A percentile compares a stretch with the other conserved stretches of the same genome.
phyloP scores from a whole-genome alignment of 139 green algal genomes.

The Chlorella sp. region DNA sequence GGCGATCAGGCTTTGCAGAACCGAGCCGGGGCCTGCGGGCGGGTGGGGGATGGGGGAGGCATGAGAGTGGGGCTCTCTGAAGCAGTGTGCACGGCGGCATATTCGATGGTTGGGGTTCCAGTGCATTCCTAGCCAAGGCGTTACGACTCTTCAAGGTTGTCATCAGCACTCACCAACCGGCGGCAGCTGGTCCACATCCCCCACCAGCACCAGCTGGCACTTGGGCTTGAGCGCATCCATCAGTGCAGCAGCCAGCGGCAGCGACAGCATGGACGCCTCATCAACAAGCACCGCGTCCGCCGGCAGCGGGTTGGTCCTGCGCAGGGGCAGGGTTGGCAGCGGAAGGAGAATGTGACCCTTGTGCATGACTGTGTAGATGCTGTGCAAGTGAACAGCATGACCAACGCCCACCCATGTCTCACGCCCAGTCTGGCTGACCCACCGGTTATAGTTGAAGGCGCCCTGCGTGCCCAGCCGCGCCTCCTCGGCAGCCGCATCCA shows the following conservation, averaged over 20 bases:
- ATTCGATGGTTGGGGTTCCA: not conserved
- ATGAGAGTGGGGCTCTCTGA: not conserved
- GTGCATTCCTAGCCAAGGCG: not conserved
- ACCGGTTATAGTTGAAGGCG: slow-evolving; percentile 22
- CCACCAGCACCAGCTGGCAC: slow-evolving; percentile 79
- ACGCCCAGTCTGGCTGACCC: not conserved
- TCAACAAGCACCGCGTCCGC: slow-evolving; percentile 76
- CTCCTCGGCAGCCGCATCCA: not conserved
- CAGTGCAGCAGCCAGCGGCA: slow-evolving; percentile 73
- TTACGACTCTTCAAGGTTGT: too few relatives aligned
- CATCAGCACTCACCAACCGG: slow-evolving; percentile 63
- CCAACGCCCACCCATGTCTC: not conserved
- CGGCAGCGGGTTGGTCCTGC: slow-evolving; percentile 43
- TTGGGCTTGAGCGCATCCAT: slow-evolving; percentile 59
- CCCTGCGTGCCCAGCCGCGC: slow-evolving; percentile 10
- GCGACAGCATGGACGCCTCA: slow-evolving; percentile 85
- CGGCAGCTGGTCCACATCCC: slow-evolving; percentile 90
- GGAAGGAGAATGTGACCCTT: not conserved
- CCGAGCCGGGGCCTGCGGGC: slow-evolving; percentile 62
- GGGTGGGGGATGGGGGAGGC: not conserved
- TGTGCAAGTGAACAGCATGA: not conserved
- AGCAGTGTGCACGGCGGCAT: not conserved
- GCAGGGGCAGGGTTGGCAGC: not conserved
- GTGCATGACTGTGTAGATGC: too few relatives aligned
- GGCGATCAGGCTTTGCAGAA: slow-evolving; percentile 62